A percentile compares a stretch with the other conserved stretches of the same genome.
Conservation (phyloP, 2,329 filamentous ascomycete species). For the Botryotinia globosa region DNA sequence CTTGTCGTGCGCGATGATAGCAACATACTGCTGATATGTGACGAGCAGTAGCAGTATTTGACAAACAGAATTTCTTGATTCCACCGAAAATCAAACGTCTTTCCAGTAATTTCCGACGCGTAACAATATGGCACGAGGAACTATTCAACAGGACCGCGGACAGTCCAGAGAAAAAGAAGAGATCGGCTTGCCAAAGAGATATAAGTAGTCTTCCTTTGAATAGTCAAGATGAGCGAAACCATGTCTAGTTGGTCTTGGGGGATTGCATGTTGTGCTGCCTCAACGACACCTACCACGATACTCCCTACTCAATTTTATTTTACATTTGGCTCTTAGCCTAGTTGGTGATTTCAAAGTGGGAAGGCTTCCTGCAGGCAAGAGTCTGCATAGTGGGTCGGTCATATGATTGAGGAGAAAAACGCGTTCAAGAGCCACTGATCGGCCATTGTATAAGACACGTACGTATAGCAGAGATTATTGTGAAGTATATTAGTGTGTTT, state of each 20-base stretch:
- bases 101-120: neutral
- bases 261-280: neutral
- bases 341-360: neutral
- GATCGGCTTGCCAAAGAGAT: neutral
- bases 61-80: neutral
- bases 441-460: neutral
- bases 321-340: neutral
- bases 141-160: neutral
- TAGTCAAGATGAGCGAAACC: neutral
- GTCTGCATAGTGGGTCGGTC: neutral
- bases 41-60: neutral
- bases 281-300: neutral
- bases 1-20: neutral
- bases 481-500: neutral
- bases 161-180: neutral
- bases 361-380: constrained; percentile 2
- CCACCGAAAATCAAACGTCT: neutral
- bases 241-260: neutral
- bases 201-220: neutral
- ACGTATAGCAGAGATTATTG: neutral
- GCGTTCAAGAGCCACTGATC: neutral
- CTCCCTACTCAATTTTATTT: neutral
- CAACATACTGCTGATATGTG: neutral
- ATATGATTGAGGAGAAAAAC: neutral
- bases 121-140: neutral